phyloP scores from a whole-genome alignment of 345 rosid species.

The Heritiera littoralis region DNA sequence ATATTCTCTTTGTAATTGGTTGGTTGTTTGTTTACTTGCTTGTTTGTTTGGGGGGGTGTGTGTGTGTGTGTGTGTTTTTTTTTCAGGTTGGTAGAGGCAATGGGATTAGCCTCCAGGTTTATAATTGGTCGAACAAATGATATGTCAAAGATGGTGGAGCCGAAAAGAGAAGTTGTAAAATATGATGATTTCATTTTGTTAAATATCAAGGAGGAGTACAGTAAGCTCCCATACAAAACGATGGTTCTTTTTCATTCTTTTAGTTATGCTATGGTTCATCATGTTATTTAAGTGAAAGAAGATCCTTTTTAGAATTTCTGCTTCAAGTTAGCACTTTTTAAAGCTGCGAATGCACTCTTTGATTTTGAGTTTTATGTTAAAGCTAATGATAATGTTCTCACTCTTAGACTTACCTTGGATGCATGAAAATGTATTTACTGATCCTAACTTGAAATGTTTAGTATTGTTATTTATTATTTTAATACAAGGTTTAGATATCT shows the following conservation, averaged over 20 bases:
- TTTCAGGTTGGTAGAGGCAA: conserved; percentile 81
- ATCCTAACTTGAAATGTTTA: conserved; percentile 86
- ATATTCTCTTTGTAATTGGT: too few species aligned
- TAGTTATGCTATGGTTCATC: not conserved
- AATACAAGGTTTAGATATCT: not conserved
- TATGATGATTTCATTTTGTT: conserved; percentile 84
- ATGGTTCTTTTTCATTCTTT: conserved; percentile 2
- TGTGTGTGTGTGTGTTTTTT: too few species aligned
- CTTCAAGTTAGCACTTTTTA: conserved; percentile 81
- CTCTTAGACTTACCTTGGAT: conserved; percentile 88
- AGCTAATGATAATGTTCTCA: conserved; percentile 89
- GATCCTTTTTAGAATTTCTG: not conserved
- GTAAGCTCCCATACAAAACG: conserved; percentile 62
- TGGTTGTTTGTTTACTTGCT: too few species aligned
- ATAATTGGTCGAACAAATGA: conserved; percentile 70
- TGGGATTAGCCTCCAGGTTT: conserved; percentile 83
- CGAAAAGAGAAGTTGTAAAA: conserved; percentile 65
- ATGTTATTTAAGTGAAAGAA: not conserved
- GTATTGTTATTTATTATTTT: conserved; percentile 25
- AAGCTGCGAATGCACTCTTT: conserved; percentile 64
- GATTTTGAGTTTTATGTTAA: conserved; percentile 88
- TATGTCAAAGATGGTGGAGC: conserved; percentile 54
- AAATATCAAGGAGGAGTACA: too few species aligned
- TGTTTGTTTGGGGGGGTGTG: too few species aligned
- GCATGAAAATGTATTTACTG: conserved; percentile 86